phyloP scores from a whole-genome alignment of 495 filamentous ascomycete species.

The Acidiella bohemica region DNA sequence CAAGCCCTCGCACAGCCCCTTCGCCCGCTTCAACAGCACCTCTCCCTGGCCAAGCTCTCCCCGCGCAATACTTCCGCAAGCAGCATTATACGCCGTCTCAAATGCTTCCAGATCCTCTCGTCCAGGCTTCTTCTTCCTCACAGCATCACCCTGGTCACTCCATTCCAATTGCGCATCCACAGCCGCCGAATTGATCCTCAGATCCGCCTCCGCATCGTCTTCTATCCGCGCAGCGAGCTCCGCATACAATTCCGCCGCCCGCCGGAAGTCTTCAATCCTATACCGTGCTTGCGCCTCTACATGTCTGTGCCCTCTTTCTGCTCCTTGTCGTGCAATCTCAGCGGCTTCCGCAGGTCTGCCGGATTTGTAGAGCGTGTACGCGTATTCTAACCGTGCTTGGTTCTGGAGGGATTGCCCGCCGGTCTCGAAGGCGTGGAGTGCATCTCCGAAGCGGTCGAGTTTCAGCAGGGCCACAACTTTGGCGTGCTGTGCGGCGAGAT shows the following conservation, averaged over 20 bases:
- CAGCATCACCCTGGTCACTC: conserved; percentile 47
- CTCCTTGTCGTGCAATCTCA: conserved; percentile 37
- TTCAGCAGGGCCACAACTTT: conserved; percentile 79
- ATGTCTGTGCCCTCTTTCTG: conserved; percentile 56
- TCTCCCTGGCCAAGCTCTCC: conserved; percentile 63
- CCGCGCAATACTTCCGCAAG: conserved; percentile 70
- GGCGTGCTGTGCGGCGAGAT: conserved; percentile 57
- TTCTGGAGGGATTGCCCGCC: conserved; percentile 54
- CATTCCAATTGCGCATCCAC: conserved; percentile 78
- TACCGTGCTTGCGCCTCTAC: conserved; percentile 84
- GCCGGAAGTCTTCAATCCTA: conserved; percentile 65
- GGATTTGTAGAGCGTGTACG: conserved; percentile 84
- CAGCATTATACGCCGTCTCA: conserved; percentile 86
- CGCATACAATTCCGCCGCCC: conserved; percentile 56
- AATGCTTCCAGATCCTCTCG: conserved; percentile 67
- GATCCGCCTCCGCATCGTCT: conserved; percentile 48
- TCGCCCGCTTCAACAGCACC: conserved; percentile 68
- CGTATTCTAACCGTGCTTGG: conserved; percentile 59
- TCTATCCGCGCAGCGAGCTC: conserved; percentile 51
- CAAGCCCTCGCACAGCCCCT: conserved; percentile 68
- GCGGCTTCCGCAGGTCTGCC: conserved; percentile 63
- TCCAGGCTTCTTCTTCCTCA: conserved; percentile 41
- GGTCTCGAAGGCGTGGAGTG: conserved; percentile 60
- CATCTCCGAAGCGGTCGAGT: conserved; percentile 87
- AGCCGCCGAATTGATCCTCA: conserved; percentile 73